phyloP scores from a whole-genome alignment of 2,329 filamentous ascomycete genomes.

The Epicoccum nigrum region DNA sequence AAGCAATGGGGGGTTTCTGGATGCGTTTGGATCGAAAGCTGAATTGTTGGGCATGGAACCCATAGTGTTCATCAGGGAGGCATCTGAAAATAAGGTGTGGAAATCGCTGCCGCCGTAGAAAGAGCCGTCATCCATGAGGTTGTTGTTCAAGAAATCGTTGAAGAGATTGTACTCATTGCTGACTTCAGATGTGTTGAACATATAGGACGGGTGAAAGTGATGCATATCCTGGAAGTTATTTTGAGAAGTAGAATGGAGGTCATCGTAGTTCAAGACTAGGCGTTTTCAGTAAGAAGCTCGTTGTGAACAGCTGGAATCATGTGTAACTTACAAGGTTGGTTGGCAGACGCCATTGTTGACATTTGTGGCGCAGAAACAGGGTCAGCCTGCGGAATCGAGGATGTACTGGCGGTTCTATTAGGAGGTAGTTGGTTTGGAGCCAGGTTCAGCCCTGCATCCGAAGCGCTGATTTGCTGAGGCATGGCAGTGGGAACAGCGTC shows the following conservation, averaged over 20 bases:
- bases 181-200: slow-evolving; percentile 93
- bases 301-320: slow-evolving; percentile 29
- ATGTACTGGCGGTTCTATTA: slow-evolving; percentile 45
- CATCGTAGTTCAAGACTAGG: slow-evolving; percentile 80
- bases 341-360: slow-evolving; percentile 66
- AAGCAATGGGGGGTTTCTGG: slow-evolving; percentile 53
- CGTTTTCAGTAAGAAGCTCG: slow-evolving; percentile 33
- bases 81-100: slow-evolving; percentile 65
- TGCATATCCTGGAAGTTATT: slow-evolving; percentile 94
- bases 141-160: slow-evolving; percentile 94
- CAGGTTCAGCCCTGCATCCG: slow-evolving; percentile 49
- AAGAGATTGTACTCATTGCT: slow-evolving; percentile 96
- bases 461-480: slow-evolving; percentile 36
- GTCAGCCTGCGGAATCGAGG: slow-evolving; percentile 75
- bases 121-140: slow-evolving; percentile 74
- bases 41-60: slow-evolving; percentile 45
- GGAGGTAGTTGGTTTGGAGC: slow-evolving; percentile 44
- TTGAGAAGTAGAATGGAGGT: slow-evolving; percentile 74
- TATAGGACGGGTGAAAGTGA: slow-evolving; percentile 89
- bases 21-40: slow-evolving; percentile 50
- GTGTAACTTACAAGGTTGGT: slow-evolving; percentile 74
- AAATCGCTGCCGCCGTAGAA: slow-evolving; percentile 52
- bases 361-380: slow-evolving; percentile 71
- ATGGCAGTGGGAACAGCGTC: slow-evolving; percentile 37
- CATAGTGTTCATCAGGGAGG: slow-evolving; percentile 57